Evolutionary conservation across 208 protist species (phyloP), one percentile per base, ranked within the genome.

Genomic region (Acanthamoeba royreba): DNA sequence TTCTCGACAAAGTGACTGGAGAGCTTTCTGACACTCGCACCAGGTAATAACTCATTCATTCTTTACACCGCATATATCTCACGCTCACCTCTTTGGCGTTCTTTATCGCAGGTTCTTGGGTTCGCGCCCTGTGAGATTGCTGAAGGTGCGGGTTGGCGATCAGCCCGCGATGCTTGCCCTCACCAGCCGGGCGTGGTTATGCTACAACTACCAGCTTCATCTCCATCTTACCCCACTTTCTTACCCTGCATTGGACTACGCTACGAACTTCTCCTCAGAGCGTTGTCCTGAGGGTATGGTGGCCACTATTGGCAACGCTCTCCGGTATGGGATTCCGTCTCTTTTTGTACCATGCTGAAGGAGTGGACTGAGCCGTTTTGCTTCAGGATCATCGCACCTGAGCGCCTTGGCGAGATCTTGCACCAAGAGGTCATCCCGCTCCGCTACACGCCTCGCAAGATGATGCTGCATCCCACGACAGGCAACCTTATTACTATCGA

Each of bases 271-370:
- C 90, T 66, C 74, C 19, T 98, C 98, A 0, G 98, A 98, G 47
- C 96, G 97, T 72, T 98, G 95, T 47, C 94, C 96, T 11, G 98
- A 99, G 47, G 98, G 98, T 72, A 92, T 98, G 17, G 94, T 97
- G 9, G 96, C 94, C 38, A 95, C 98, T 15, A 89, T 95, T 7
- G 95, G 95, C 17, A 97, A 97, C 81, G 94, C 92, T 35, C 52
- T 98, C 0, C n/a, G 74, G 90, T 93, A 43, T 83, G 83, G 2
- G 40, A 17, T 49, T 0, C 1, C 81, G 9, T 79, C 81, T 89
- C 49, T 89, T 87, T 33, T 66, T n/a, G 25, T 69, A n/a, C n/a
- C 22, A 53, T 31, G n/a, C 81, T n/a, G 22, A 43, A 4, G 8
- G 25, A 4, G 31, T 7, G 55, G 1, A 25, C 13, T 31, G 19